Evolutionary conservation across 345 rosid genomes (phyloP).

Genomic region (Eucalyptus brandiana): DNA sequence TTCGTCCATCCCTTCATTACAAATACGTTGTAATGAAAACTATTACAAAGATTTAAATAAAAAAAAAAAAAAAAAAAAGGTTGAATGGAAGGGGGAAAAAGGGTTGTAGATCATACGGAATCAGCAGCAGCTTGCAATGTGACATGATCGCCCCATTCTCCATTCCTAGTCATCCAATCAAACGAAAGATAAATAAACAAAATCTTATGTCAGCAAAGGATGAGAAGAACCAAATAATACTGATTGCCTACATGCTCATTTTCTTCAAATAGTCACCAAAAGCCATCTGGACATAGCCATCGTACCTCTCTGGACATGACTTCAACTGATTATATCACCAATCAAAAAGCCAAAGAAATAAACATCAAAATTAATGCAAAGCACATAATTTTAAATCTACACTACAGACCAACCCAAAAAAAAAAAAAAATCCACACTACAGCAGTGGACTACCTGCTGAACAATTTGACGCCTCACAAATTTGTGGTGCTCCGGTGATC

Average conservation of each 20-base stretch:
- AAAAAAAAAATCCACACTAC: not conserved
- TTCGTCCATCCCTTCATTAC: not conserved
- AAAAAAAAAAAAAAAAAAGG: no score
- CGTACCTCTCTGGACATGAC: conserved; percentile 24
- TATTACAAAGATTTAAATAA: not conserved
- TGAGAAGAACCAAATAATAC: not conserved
- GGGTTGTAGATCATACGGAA: conserved; percentile 8
- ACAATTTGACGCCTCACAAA: conserved; percentile 62
- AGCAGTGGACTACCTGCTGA: conserved; percentile 37
- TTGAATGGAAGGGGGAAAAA: not conserved
- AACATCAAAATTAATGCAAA: not conserved
- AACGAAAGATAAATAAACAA: not conserved
- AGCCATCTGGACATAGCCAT: conserved; percentile 48
- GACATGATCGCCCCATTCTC: conserved; percentile 74
- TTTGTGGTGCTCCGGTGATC: conserved; percentile 62
- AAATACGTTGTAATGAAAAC: not conserved
- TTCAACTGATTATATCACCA: conserved; percentile 22
- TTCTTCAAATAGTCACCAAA: conserved; percentile 45
- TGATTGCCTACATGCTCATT: conserved; percentile 29
- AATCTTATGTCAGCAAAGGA: not conserved
- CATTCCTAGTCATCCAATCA: conserved; percentile 13
- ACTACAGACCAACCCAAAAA: not conserved
- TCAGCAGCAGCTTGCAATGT: conserved; percentile 74
- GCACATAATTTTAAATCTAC: not conserved
- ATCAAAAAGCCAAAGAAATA: not conserved